Evolutionary conservation across 768 basidiomycete species (phyloP).

Genomic region (Leccinum imitatum): DNA sequence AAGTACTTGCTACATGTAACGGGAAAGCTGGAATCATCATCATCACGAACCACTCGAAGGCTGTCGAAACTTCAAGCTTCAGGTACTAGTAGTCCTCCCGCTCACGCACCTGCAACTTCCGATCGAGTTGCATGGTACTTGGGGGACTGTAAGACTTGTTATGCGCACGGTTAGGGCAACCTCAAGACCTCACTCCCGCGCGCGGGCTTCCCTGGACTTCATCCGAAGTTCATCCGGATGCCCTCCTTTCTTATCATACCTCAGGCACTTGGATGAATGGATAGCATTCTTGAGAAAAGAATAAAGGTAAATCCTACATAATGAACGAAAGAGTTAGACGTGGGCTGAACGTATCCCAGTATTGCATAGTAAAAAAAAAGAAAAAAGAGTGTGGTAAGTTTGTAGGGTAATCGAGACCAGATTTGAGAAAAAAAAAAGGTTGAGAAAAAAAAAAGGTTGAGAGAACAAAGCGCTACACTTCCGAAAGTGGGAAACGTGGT

Average conservation of each 20-base stretch:
- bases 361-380: background rate
- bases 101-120: too few relatives aligned
- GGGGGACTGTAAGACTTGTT: too few relatives aligned
- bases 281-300: slow-evolving; percentile 16
- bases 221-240: too few relatives aligned
- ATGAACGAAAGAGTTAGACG: slow-evolving; percentile 22
- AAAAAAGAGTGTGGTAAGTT: slow-evolving; percentile 16
- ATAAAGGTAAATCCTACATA: slow-evolving; percentile 16
- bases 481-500: slow-evolving; percentile 16
- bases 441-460: background rate
- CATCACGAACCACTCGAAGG: too few relatives aligned
- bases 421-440: background rate
- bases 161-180: too few relatives aligned
- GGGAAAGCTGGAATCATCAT: too few relatives aligned
- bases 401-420: slow-evolving; percentile 7
- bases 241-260: background rate
- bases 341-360: slow-evolving; percentile 23
- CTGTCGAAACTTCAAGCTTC: too few relatives aligned
- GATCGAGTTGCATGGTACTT: too few relatives aligned
- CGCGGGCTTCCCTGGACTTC: too few relatives aligned
- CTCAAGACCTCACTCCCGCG: too few relatives aligned
- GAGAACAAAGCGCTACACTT: slow-evolving; percentile 25
- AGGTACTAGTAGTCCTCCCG: too few relatives aligned
- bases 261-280: slow-evolving; percentile 1
- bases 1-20: too few relatives aligned